Evolutionary conservation across 106 monocot species (phyloP).

Genomic region (Platanthera zijinensis): DNA sequence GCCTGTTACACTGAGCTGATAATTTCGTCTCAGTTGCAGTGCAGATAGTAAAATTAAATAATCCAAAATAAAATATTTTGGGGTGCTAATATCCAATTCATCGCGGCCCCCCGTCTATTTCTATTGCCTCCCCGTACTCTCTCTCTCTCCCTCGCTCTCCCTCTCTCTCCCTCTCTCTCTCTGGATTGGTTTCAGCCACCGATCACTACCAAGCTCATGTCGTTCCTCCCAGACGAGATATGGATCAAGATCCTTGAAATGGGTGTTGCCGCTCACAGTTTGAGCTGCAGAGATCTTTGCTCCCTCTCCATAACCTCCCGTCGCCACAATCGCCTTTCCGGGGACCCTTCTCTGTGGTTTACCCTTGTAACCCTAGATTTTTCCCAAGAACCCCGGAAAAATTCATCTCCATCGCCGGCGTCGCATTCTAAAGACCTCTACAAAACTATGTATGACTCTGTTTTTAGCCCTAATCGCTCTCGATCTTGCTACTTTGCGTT

Average conservation of each 20-base stretch:
- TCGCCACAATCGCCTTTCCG: conserved; percentile 55
- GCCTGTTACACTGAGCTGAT: too few species aligned
- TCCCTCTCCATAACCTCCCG: conserved; percentile 60
- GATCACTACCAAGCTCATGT: conserved; percentile 18
- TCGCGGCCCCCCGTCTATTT: too few species aligned
- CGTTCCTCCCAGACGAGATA: conserved; percentile 70
- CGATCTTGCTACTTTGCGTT: not conserved
- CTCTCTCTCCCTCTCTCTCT: too few species aligned
- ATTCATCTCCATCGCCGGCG: conserved; percentile 2
- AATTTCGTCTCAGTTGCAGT: too few species aligned
- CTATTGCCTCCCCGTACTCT: too few species aligned
- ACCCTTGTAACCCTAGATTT: conserved; percentile 59
- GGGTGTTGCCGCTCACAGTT: conserved; percentile 20
- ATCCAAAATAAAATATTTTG: too few species aligned
- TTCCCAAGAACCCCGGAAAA: conserved; percentile 8
- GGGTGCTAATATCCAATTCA: too few species aligned
- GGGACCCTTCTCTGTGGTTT: conserved; percentile 61
- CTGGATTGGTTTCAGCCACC: not conserved
- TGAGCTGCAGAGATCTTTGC: conserved; percentile 73
- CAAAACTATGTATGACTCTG: conserved; percentile 38
- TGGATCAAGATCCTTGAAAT: conserved; percentile 64
- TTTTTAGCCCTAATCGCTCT: not conserved
- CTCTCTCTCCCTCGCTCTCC: too few species aligned
- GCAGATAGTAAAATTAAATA: too few species aligned
- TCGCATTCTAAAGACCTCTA: conserved; percentile 58